Base-by-base conservation (phyloP, 2,329 filamentous ascomycete genomes). In the Aureobasidium leucospermi region DNA sequence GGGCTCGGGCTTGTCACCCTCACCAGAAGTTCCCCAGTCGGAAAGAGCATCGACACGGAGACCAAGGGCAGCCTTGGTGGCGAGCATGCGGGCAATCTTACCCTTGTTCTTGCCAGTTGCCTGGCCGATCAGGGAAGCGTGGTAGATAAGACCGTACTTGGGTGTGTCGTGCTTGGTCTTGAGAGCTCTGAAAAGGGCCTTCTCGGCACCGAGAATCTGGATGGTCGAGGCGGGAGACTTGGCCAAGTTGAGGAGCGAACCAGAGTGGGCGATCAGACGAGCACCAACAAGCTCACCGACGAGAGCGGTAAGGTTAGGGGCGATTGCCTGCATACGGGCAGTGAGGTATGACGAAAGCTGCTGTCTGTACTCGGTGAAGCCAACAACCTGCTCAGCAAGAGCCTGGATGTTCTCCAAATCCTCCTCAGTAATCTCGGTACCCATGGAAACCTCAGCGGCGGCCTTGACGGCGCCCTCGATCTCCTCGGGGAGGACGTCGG, bases 151-250 rank as follows among this genome's bases (percentile, higher is more conserved):
- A 82, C 94, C 94, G 70, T 97, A 99, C 78, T 97, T 99, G 71
- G 94, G 94, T 41, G 94, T 99, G 71, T 96, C 91, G 76, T 97
- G 93, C 83, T 99, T 97, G 52, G 94, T 99, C 85, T 99, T 99
- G 64, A 99, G 82, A 19, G 94, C 94, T 70, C 94, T 87, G 87
- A 99, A 99, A 46, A 99, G 85, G 7, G 94, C 94, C 83, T 99
- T 99, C 80, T 99, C 94, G 62, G 94, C 94, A 80, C 94, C 94
- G 60, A 97, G 85, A 70, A 99, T 96, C 81, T 99, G 94, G 66
- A 99, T 90, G 64, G 94, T 99, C 69, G 89, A 94, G 76, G 90
- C 91, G 62, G 94, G 91, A 67, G 88, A 89, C 83, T 97, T 97
- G 73, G 94, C 91, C 53, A 99, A 83, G 79, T 88, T 96, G 82